Percentiles rank a stretch among this genome's conserved stretches.
Conservation (phyloP, 1,284 basidiomycete species). For the Sporisorium scitamineum region DNA sequence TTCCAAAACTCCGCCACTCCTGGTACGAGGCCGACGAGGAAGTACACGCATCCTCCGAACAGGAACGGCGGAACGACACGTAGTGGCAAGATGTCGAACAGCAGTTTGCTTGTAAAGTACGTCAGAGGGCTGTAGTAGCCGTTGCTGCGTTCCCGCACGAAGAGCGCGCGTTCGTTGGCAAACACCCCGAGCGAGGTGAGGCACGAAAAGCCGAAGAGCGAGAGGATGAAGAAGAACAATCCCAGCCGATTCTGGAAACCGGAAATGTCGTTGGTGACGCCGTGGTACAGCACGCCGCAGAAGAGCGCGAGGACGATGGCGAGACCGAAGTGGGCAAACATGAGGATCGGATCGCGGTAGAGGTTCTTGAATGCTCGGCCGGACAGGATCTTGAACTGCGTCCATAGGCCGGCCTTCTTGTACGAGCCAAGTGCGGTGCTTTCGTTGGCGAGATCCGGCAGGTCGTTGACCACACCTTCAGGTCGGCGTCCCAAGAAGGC, state of each 20-base stretch:
- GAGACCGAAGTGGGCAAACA: slow-evolving; percentile 89
- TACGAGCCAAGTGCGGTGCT: slow-evolving; percentile 77
- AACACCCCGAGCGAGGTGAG: slow-evolving; percentile 91
- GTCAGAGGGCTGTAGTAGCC: slow-evolving; percentile 96
- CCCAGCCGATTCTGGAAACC: slow-evolving; percentile 76
- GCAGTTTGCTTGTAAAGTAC: slow-evolving; percentile 92
- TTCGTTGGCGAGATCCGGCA: slow-evolving; percentile 67
- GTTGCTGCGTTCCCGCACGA: slow-evolving; percentile 96
- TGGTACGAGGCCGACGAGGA: slow-evolving; percentile 91
- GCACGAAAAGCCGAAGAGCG: slow-evolving; percentile 95
- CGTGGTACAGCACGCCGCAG: slow-evolving; percentile 83
- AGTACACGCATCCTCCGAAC: slow-evolving; percentile 92
- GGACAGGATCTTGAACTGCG: slow-evolving; percentile 91
- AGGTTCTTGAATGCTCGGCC: slow-evolving; percentile 98
- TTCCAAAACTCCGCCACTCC: slow-evolving; percentile 93
- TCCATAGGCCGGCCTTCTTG: slow-evolving; percentile 84
- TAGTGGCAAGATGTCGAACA: slow-evolving; percentile 94
- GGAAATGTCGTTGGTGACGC: slow-evolving; percentile 75
- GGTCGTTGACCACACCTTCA: slow-evolving; percentile 48
- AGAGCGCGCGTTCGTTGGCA: slow-evolving; percentile 91
- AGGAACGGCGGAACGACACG: slow-evolving; percentile 93
- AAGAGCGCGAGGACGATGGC: slow-evolving; percentile 86
- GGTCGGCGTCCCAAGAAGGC: slow-evolving; percentile 34
- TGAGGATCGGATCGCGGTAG: slow-evolving; percentile 84
- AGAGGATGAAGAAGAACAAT: slow-evolving; percentile 94